Percentiles rank a stretch among this genome's conserved stretches.
These are phyloP conservation scores for Ampelomyces quisqualis DNA, from an alignment of 2,329 filamentous ascomycete genomes.

Conservation along the genomic window DNA sequence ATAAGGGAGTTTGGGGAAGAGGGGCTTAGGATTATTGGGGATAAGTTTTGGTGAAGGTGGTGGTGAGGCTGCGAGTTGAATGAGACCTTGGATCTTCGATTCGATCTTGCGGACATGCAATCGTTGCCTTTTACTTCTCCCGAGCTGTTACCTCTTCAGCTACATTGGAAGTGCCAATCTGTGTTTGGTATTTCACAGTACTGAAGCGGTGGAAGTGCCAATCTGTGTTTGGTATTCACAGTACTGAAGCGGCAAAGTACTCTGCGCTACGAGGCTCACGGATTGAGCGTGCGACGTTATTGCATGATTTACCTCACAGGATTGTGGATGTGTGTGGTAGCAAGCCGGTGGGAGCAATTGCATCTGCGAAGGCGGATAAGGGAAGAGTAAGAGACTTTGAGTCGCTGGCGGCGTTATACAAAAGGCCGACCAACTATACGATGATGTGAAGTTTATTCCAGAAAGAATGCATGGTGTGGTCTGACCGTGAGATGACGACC, in stretches of 20 bases:
- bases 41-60: conserved; percentile 26
- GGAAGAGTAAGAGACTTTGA: conserved; percentile 19
- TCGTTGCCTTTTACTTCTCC: no score
- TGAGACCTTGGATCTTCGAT: no score
- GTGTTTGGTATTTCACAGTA: no score
- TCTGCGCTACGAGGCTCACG: conserved; percentile 25
- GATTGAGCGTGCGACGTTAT: conserved; percentile 25
- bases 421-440: no score
- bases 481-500: no score
- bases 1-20: conserved; percentile 26
- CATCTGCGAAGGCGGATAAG: conserved; percentile 25
- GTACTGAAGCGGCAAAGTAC: conserved; percentile 34
- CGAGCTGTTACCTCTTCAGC: no score
- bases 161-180: conserved; percentile 36
- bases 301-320: conserved; percentile 26
- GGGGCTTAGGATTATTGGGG: conserved; percentile 24
- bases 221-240: conserved; percentile 33
- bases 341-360: conserved; percentile 31
- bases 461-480: no score
- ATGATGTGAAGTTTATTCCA: no score
- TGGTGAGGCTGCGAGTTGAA: no score
- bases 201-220: no score
- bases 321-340: conserved; percentile 34
- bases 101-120: no score
- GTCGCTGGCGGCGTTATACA: no score